Base-by-base conservation (phyloP, 2,329 filamentous ascomycete species). In the Orbilia ellipsospora region DNA sequence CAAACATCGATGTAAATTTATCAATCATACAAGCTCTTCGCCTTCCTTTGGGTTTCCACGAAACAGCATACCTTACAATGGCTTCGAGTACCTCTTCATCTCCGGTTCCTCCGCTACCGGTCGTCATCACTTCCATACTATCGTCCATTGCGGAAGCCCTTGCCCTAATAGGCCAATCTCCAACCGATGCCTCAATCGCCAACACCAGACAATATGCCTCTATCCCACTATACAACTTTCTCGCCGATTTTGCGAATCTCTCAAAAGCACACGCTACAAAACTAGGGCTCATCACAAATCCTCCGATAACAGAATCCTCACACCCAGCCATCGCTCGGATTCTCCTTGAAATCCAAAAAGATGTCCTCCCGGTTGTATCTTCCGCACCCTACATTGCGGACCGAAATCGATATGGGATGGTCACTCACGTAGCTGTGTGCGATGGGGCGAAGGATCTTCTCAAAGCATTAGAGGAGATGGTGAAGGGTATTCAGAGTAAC, bases 381-480 rank as follows among this genome's bases (percentile, higher is more conserved):
- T 75, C 72, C 23, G 72, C 72, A 7, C 72, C 72, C 4, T 62
- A 69, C 7, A 75, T 75, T 44, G 72, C 72, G 20, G 69, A 59
- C 26, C 57, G 60, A 55, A 64, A 68, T 36, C 64, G 72, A 10
- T 75, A 75, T 65, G 64, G 72, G 5, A 64, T 64, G 10, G 69
- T 69, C 44, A 69, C 54, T 7, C 72, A 75, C 31, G 59, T 50
- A 12, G 72, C 72, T 31, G 72, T 75, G 8, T 64, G 64, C 18
- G 69, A 60, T 8, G 72, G 72, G 13, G 51, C 69, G 16, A 54
- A 73, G 5, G 67, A 73, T 23, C 77, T 87, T 2, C 63, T 87
- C 64, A 75, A 74, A 6, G 81, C 82, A 73, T 84, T 84, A 65
- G 80, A 81, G 31, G 78, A 65, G 12, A 81, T 81, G 40, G 80